These are phyloP conservation scores for Phaeosphaeria sp. DNA, from an alignment of 2,329 filamentous ascomycete species.

Conservation along the genomic window DNA sequence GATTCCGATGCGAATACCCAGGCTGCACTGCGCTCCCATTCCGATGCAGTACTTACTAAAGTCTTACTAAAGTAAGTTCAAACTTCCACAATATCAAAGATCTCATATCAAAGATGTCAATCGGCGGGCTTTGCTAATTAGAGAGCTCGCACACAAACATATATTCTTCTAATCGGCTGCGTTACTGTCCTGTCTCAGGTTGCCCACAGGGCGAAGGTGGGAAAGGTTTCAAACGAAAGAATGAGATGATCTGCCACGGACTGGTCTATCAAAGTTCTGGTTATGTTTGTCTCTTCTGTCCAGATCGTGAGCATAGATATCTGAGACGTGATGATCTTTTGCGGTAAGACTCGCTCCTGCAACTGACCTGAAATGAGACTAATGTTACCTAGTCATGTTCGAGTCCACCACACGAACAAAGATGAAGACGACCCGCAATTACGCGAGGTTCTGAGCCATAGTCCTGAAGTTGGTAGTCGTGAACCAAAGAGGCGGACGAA, in stretches of 20 bases:
- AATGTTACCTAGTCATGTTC: neutral
- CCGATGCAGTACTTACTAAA: neutral
- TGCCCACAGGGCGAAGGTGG: constrained; percentile 65
- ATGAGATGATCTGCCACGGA: constrained; percentile 74
- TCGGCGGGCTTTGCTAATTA: too few species aligned
- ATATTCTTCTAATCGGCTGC: constrained; percentile 65
- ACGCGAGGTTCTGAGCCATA: too few species aligned
- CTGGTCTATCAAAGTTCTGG: constrained; percentile 91
- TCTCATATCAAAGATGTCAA: too few species aligned
- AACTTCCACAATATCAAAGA: too few species aligned
- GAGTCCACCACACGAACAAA: neutral
- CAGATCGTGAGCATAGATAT: constrained; percentile 90
- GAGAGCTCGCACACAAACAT: constrained; percentile 67
- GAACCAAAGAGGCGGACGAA: too few species aligned
- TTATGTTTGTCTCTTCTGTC: constrained; percentile 94
- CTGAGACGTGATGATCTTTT: constrained; percentile 94
- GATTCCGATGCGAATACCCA: too few species aligned
- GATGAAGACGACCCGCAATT: neutral
- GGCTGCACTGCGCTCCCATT: neutral
- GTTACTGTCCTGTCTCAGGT: constrained; percentile 65
- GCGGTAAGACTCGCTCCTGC: constrained; percentile 62
- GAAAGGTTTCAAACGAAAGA: constrained; percentile 71
- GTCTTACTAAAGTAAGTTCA: neutral
- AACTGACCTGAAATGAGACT: too few species aligned
- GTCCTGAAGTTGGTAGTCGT: too few species aligned